These are phyloP conservation scores for Ascochyta pisi DNA, from an alignment of 2,329 filamentous ascomycete genomes.

Conservation along the genomic window DNA sequence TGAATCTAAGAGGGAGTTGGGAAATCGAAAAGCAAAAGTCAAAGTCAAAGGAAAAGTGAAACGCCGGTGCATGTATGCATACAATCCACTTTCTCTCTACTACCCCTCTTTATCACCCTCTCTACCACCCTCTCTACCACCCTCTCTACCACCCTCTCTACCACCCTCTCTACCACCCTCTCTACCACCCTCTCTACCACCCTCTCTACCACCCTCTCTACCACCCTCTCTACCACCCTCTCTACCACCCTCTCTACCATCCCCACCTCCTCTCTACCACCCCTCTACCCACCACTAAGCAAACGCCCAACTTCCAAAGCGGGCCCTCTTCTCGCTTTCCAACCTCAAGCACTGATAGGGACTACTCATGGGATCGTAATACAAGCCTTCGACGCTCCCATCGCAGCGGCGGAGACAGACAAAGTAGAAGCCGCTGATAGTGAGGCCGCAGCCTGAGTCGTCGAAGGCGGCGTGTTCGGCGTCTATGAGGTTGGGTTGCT, in stretches of 20 bases:
- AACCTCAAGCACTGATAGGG: conserved; percentile 61
- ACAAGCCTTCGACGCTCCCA: conserved; percentile 59
- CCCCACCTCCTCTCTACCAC: background rate
- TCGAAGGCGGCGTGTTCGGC: conserved; percentile 37
- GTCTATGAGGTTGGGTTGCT: conserved; percentile 9
- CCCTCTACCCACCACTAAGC: background rate
- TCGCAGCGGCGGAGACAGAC: conserved; percentile 56
- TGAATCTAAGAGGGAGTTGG: too few relatives aligned
- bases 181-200: too few relatives aligned
- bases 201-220: too few relatives aligned
- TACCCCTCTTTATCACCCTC: too few relatives aligned
- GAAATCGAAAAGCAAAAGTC: too few relatives aligned
- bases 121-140: too few relatives aligned
- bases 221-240: background rate
- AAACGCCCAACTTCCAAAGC: conserved; percentile 51
- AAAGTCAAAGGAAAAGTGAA: too few relatives aligned
- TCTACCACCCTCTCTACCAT: background rate
- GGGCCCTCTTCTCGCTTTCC: conserved; percentile 44
- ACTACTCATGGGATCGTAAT: conserved; percentile 62
- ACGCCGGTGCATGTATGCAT: too few relatives aligned
- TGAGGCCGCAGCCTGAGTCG: conserved; percentile 54
- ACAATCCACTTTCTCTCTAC: too few relatives aligned
- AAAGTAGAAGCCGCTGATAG: conserved; percentile 63
- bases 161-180: background rate
- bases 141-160: background rate